Evolutionary conservation across 2,329 filamentous ascomycete genomes (phyloP), one percentile per base, ranked within the genome.

Genomic region (Aspergillus versicolor): DNA sequence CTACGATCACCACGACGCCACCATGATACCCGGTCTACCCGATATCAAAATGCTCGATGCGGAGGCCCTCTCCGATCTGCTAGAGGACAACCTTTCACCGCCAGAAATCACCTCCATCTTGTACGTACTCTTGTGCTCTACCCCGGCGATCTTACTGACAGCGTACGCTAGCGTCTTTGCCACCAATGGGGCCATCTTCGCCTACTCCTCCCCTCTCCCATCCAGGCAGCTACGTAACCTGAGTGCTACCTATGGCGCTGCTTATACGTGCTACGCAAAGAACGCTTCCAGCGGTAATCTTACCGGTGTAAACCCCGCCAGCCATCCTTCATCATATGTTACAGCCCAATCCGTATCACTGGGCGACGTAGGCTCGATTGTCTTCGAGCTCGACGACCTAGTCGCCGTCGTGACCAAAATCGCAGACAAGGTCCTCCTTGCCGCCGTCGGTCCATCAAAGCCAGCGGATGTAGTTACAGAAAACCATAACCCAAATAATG

Each of bases 31-130:
- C 48, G 73, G 72, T 41, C 67, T 77, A 30, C 74, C 75, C 4
- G 70, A 75, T 60, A 77, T 77, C 46, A 74, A 73, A 53, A 77
- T 77, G 75, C 66, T 77, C 30, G 75, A 77, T 61, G 71, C 73
- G 21, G 70, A 73, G 65, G 75, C 74, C 32, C 65, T 77, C 47
- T 68, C 72, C 40, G 73, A 75, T 59, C 66, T 77, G 37, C 61
- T 77, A 17, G 71, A 75, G 60, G 75, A 77, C 61, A 77, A 77
- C 52, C 66, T 77, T 8, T 75, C 72, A 17, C 74, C 73, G 8
- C 75, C 75, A 15, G 75, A 77, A 60, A 77, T 77, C 43, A 76
- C 74, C 19, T 75, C 75, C 13, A 77, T 77, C 48, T 60, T 77
- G 75, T 77, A 67, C n/a, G 62, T 47, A 42, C 27, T 47, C 37